Percentiles rank a stretch among this genome's conserved stretches.
These are phyloP conservation scores for Chenopodium berlandieri DNA, from an alignment of 148 eudicot species.

Conservation along the genomic window DNA sequence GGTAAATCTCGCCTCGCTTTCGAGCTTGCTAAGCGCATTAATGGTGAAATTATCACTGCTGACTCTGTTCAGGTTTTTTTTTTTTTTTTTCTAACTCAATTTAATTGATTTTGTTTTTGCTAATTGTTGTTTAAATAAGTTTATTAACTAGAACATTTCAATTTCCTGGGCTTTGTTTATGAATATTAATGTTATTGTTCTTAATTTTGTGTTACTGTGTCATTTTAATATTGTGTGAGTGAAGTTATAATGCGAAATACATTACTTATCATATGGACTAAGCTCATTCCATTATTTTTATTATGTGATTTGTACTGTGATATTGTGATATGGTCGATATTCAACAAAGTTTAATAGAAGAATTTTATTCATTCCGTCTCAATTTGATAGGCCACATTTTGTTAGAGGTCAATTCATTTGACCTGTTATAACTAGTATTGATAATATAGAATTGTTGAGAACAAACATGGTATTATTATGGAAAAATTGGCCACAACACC, in stretches of 20 bases:
- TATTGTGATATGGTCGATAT: no score
- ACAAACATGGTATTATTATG: no score
- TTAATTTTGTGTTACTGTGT: no score
- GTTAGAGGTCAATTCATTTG: background rate
- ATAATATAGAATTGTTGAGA: background rate
- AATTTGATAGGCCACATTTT: background rate
- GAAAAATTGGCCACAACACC: no score
- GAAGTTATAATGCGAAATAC: no score
- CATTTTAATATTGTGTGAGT: no score
- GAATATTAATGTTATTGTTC: no score
- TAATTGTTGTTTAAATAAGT: background rate
- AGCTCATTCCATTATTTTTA: no score
- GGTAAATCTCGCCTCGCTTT: slow-evolving; percentile 83
- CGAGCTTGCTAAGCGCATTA: slow-evolving; percentile 82
- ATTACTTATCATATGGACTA: background rate
- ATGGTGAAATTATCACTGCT: slow-evolving; percentile 92
- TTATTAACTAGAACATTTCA: no score
- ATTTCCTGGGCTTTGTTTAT: no score
- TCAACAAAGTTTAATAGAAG: no score
- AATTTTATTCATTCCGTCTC: background rate
- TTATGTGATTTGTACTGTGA: background rate
- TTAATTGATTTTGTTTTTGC: background rate
- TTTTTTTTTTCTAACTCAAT: background rate
- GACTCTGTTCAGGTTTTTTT: slow-evolving; percentile 84
- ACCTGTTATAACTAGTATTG: no score